Conservation (phyloP, 805 yeast genomes). For the Kodamaea nitidulidarum region DNA sequence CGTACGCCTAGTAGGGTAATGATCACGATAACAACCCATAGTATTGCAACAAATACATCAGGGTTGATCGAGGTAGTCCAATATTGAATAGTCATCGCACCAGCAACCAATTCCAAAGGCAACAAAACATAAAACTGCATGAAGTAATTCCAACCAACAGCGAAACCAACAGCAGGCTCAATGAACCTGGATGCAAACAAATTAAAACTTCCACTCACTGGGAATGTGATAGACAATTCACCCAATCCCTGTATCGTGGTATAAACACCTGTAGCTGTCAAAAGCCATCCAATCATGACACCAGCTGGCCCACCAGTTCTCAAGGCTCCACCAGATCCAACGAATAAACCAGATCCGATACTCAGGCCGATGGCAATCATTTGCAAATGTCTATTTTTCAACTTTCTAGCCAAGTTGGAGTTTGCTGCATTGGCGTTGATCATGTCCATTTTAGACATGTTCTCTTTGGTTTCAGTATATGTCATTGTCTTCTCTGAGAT, state of each 20-base stretch:
- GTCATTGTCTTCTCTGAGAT: conserved; percentile 18
- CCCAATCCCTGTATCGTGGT: conserved; percentile 41
- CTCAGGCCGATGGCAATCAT: conserved; percentile 72
- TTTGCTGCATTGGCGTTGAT: conserved; percentile 25
- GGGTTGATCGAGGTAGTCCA: conserved; percentile 52
- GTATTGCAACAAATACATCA: conserved; percentile 58
- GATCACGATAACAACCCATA: conserved; percentile 43
- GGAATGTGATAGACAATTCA: conserved; percentile 50
- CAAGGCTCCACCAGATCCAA: conserved; percentile 43
- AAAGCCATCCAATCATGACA: conserved; percentile 25
- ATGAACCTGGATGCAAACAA: conserved; percentile 49
- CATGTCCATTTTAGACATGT: conserved; percentile 25
- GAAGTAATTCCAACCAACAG: conserved; percentile 52
- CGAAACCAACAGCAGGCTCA: conserved; percentile 55
- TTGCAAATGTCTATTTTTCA: conserved; percentile 49
- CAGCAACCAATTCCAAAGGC: conserved; percentile 60
- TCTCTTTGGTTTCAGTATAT: conserved; percentile 16
- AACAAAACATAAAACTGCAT: conserved; percentile 54
- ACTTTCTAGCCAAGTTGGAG: conserved; percentile 27
- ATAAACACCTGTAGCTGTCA: conserved; percentile 22
- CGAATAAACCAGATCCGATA: conserved; percentile 61
- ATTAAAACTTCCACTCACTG: conserved; percentile 51
- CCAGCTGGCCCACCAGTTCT: conserved; percentile 32
- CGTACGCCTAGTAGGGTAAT: conserved; percentile 52
- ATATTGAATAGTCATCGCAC: conserved; percentile 53